phyloP scores from a whole-genome alignment of 768 basidiomycete species.

The Xerocomellus intermedius region DNA sequence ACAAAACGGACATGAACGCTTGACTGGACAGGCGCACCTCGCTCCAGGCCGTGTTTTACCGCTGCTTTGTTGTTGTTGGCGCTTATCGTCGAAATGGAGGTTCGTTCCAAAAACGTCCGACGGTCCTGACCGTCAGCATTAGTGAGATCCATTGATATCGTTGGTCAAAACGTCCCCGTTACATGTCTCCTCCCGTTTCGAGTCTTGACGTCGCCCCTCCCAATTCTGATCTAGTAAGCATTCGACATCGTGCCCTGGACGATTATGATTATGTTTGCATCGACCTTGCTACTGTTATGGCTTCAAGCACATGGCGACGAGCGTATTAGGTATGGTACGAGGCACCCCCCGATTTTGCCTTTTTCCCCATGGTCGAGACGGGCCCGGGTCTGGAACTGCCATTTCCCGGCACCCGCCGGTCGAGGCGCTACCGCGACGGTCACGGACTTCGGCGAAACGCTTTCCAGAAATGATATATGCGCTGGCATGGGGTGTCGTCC shows the following conservation, averaged over 20 bases:
- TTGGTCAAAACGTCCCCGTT: no score
- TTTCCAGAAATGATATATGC: no score
- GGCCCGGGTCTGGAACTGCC: neutral
- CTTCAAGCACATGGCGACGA: neutral
- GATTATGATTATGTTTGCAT: neutral
- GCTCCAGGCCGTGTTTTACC: neutral
- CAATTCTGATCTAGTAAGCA: neutral
- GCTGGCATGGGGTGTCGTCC: no score
- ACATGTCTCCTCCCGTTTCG: neutral
- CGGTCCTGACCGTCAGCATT: neutral
- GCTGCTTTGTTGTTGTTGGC: neutral
- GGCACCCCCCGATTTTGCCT: neutral
- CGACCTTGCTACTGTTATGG: neutral
- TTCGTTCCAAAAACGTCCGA: neutral
- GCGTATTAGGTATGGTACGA: neutral
- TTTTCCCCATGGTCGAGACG: neutral
- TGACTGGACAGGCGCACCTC: neutral
- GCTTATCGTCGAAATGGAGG: neutral
- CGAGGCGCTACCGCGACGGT: neutral
- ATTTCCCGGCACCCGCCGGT: neutral
- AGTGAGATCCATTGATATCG: neutral
- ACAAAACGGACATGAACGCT: neutral
- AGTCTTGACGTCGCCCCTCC: neutral
- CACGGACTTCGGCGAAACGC: no score
- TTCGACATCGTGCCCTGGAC: neutral